Evolutionary conservation across 208 protist genomes (phyloP).

Genomic region (Leishmania tarentolae): DNA sequence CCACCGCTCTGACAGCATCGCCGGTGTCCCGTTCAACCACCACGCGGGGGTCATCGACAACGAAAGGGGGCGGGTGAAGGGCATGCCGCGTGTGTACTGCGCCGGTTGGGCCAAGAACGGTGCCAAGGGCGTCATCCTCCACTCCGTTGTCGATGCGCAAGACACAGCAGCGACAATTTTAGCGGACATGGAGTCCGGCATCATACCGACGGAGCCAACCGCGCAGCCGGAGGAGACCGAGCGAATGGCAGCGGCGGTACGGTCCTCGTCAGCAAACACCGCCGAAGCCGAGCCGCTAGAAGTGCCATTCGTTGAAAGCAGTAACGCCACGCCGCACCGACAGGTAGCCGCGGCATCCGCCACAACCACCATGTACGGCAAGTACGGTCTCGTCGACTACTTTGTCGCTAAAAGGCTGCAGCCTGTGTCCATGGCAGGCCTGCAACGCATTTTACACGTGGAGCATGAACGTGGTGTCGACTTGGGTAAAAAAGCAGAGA

Average conservation of each 20-base stretch:
- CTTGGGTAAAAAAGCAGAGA: conserved; percentile 83
- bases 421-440: conserved; percentile 78
- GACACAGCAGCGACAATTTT: conserved; percentile 67
- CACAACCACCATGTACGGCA: conserved; percentile 69
- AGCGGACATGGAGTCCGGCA: conserved; percentile 53
- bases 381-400: conserved; percentile 87
- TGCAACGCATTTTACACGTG: conserved; percentile 84
- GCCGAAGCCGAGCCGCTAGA: neutral
- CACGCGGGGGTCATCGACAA: conserved; percentile 69
- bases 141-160: conserved; percentile 78
- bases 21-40: conserved; percentile 81
- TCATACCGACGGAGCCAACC: conserved; percentile 44
- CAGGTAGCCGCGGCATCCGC: neutral
- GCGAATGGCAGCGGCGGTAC: neutral
- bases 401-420: conserved; percentile 78
- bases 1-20: conserved; percentile 54
- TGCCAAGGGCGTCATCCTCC: conserved; percentile 89
- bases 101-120: conserved; percentile 93
- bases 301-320: neutral
- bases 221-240: conserved; percentile 18
- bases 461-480: conserved; percentile 82
- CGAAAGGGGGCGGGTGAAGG: conserved; percentile 64
- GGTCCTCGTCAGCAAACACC: neutral
- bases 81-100: conserved; percentile 84
- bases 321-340: neutral